A percentile compares a stretch with the other conserved stretches of the same genome.
Evolutionary conservation across 2,329 filamentous ascomycete genomes (phyloP).

Genomic region (Beauveria medogensis): DNA sequence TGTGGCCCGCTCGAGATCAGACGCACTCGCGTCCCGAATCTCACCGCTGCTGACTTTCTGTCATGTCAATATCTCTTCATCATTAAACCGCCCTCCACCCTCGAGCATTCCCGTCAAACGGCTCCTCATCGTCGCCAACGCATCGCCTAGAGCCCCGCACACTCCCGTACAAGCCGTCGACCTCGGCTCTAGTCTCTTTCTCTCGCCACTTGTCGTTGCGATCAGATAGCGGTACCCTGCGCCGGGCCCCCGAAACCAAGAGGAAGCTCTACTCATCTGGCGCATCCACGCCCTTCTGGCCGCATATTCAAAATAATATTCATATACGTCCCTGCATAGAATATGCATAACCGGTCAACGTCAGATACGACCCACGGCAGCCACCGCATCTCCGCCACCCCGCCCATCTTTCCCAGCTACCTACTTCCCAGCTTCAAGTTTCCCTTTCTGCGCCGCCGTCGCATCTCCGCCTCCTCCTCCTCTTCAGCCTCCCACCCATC

Average conservation of each 20-base stretch:
- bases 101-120: background rate
- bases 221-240: background rate
- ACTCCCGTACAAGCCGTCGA: too few relatives aligned
- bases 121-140: background rate
- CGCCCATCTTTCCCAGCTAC: conserved; percentile 41
- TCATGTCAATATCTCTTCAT: background rate
- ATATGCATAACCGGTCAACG: background rate
- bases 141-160: background rate
- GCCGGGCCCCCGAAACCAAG: background rate
- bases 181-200: background rate
- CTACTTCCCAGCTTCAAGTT: conserved; percentile 44
- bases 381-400: conserved; percentile 31
- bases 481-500: conserved; percentile 10
- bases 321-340: background rate
- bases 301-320: background rate
- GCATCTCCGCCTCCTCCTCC: conserved; percentile 26
- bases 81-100: background rate
- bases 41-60: background rate
- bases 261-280: background rate
- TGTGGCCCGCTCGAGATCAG: background rate
- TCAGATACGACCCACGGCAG: conserved; percentile 26
- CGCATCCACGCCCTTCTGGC: background rate
- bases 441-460: conserved; percentile 34
- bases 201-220: background rate
- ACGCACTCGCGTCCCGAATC: background rate